Evolutionary conservation across 345 rosid genomes (phyloP).

Genomic region (Arabis alpina): DNA sequence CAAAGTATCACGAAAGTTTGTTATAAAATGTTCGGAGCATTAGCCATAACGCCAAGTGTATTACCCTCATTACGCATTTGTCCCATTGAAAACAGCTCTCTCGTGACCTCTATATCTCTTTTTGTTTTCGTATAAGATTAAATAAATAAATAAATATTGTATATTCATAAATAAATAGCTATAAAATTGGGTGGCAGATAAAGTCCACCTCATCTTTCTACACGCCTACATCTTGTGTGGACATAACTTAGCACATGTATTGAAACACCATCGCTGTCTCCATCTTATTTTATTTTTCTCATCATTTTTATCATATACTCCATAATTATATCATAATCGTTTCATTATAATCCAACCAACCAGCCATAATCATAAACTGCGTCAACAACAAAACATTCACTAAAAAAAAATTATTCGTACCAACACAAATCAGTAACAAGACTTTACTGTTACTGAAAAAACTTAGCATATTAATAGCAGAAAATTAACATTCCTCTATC

Average conservation of each 20-base stretch:
- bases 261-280: slow-evolving; percentile 37
- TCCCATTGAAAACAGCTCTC: slow-evolving; percentile 29
- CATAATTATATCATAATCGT: not conserved
- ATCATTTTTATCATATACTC: slow-evolving; percentile 12
- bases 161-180: not conserved
- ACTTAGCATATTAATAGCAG: slow-evolving; percentile 18
- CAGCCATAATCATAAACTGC: slow-evolving; percentile 31
- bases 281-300: slow-evolving; percentile 20
- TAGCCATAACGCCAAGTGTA: slow-evolving; percentile 34
- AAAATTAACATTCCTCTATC: slow-evolving; percentile 40
- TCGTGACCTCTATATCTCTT: slow-evolving; percentile 30
- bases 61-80: slow-evolving; percentile 38
- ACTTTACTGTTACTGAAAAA: slow-evolving; percentile 41
- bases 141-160: not conserved
- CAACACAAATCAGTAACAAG: slow-evolving; percentile 40
- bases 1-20: slow-evolving; percentile 22
- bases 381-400: slow-evolving; percentile 40
- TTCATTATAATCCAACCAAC: slow-evolving; percentile 21
- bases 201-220: slow-evolving; percentile 46
- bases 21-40: slow-evolving; percentile 19
- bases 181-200: slow-evolving; percentile 42
- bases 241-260: slow-evolving; percentile 40
- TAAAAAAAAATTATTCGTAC: slow-evolving; percentile 26
- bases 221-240: slow-evolving; percentile 40
- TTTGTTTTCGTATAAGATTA: not conserved